Conservation (phyloP, 2,329 filamentous ascomycete species). For the Ascosphaera apis region DNA sequence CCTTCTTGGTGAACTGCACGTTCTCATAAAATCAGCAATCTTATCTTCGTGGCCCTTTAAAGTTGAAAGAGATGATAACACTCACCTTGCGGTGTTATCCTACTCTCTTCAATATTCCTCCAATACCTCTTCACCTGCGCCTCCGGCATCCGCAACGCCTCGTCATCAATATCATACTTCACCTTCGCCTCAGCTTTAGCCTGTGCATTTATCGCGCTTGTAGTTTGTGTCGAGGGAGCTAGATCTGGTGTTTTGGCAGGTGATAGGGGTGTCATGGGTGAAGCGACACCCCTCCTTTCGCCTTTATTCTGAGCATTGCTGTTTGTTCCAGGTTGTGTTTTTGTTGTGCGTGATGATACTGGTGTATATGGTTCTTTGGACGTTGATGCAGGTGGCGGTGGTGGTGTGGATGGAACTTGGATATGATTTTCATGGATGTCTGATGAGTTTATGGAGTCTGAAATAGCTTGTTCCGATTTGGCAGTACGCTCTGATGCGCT, state of each 20-base stretch:
- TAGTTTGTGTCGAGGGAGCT: conserved; percentile 13
- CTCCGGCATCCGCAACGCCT: conserved; percentile 41
- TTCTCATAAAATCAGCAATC: conserved; percentile 1
- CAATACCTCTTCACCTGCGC: conserved; percentile 57
- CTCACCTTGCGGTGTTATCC: conserved; percentile 36
- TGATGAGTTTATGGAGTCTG: too few species aligned
- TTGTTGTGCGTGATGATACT: not conserved
- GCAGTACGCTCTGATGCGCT: conserved; percentile 3
- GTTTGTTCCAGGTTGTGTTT: not conserved
- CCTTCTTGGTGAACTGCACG: conserved; percentile 48
- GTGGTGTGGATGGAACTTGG: not conserved
- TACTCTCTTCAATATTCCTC: conserved; percentile 43
- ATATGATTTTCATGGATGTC: too few species aligned
- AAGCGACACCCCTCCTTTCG: not conserved
- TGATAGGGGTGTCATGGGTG: conserved; percentile 9
- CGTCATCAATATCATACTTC: conserved; percentile 13
- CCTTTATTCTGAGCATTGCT: not conserved
- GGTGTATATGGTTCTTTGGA: not conserved
- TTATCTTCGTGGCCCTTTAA: not conserved
- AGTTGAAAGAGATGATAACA: conserved; percentile 1
- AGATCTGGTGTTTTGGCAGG: conserved; percentile 7
- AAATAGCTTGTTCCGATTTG: not conserved
- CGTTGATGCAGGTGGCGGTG: not conserved
- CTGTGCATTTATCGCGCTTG: conserved; percentile 22
- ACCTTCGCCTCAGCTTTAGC: conserved; percentile 19